phyloP scores from a whole-genome alignment of 805 yeast genomes.

The Pichia deserticola region DNA sequence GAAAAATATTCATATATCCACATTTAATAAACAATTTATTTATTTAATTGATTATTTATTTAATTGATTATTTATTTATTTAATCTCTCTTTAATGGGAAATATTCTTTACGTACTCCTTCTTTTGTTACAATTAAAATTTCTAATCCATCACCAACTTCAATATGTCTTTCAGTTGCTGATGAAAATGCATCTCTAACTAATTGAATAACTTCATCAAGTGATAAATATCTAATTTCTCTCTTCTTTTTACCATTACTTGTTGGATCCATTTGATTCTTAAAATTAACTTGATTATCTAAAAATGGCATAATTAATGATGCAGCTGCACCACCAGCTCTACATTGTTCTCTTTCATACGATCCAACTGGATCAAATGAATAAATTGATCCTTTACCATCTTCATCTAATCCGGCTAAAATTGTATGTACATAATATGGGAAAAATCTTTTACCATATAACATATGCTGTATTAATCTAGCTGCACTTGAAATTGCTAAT shows the following conservation, averaged over 20 bases:
- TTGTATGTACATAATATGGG: conserved; percentile 94
- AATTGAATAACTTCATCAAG: conserved; percentile 81
- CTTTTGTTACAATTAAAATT: conserved; percentile 84
- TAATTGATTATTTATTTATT: neutral
- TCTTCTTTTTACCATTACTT: conserved; percentile 59
- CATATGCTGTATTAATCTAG: conserved; percentile 83
- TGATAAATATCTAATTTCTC: conserved; percentile 52
- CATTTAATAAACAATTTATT: too few relatives aligned
- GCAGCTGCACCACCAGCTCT: conserved; percentile 99
- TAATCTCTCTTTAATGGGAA: conserved; percentile 85
- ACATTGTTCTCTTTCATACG: conserved; percentile 95
- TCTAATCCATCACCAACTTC: conserved; percentile 97
- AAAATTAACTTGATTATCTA: conserved; percentile 94
- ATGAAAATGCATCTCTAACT: conserved; percentile 89
- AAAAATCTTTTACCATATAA: conserved; percentile 90
- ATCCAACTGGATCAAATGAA: conserved; percentile 96
- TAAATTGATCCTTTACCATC: conserved; percentile 92
- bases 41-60: too few relatives aligned
- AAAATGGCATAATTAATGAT: conserved; percentile 90
- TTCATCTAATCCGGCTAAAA: conserved; percentile 87
- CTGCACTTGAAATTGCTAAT: conserved; percentile 65
- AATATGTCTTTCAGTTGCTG: conserved; percentile 97
- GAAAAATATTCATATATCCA: too few relatives aligned
- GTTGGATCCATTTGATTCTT: conserved; percentile 87
- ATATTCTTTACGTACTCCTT: conserved; percentile 79